phyloP scores from a whole-genome alignment of 2,329 filamentous ascomycete species.

The Pyrenophora teres region DNA sequence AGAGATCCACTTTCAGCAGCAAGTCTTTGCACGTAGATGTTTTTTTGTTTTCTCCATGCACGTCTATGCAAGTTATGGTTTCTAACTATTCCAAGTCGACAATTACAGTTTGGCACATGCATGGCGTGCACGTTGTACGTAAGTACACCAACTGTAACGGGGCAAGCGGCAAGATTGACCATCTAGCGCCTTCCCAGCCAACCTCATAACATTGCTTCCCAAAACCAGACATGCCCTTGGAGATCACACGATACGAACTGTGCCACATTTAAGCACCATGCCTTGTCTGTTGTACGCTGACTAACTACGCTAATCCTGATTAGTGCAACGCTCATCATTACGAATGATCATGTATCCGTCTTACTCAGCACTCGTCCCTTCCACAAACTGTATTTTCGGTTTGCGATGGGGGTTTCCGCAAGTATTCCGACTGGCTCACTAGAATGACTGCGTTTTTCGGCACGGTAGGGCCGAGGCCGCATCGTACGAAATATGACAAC shows the following conservation, averaged over 20 bases:
- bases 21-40: too few species aligned
- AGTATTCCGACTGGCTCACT: slow-evolving; percentile 1
- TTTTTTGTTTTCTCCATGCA: too few species aligned
- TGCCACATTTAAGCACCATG: background rate
- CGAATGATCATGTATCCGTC: slow-evolving; percentile 23
- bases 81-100: background rate
- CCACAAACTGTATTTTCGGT: slow-evolving; percentile 8
- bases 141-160: background rate
- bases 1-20: too few species aligned
- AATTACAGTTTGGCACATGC: background rate
- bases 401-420: slow-evolving; percentile 4
- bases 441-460: slow-evolving; percentile 2
- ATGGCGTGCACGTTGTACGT: background rate
- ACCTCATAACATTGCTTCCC: background rate
- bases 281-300: slow-evolving; percentile 6
- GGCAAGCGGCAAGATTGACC: background rate
- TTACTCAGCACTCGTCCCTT: slow-evolving; percentile 25
- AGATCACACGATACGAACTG: background rate
- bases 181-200: background rate
- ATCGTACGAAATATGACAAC: slow-evolving; percentile 4
- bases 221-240: background rate
- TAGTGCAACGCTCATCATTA: slow-evolving; percentile 13
- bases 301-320: slow-evolving; percentile 17
- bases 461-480: slow-evolving; percentile 2
- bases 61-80: too few species aligned